phyloP scores from a whole-genome alignment of 2,329 filamentous ascomycete genomes.

The Penicillium oxalicum region DNA sequence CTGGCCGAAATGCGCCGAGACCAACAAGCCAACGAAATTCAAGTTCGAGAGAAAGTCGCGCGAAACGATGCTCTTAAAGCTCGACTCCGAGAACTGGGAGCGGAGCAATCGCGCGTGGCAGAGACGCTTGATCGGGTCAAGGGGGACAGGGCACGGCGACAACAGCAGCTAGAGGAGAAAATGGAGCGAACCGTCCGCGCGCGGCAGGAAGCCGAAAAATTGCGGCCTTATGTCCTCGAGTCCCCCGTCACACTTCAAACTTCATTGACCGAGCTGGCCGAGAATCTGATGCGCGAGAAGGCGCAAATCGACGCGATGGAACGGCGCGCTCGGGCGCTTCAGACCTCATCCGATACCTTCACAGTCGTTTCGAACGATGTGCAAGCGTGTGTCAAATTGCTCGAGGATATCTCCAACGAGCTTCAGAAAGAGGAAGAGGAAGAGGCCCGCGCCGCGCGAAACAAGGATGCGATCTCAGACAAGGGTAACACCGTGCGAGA shows the following conservation, averaged over 20 bases:
- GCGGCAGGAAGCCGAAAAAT: constrained; percentile 78
- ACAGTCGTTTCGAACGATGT: constrained; percentile 78
- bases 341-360: constrained; percentile 89
- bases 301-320: constrained; percentile 82
- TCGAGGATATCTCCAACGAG: constrained; percentile 82
- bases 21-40: constrained; percentile 70
- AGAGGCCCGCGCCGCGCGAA: constrained; percentile 68
- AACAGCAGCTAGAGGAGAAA: constrained; percentile 50
- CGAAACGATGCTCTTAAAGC: constrained; percentile 84
- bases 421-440: constrained; percentile 89
- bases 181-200: constrained; percentile 54
- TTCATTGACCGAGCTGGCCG: constrained; percentile 72
- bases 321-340: constrained; percentile 76
- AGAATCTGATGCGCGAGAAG: constrained; percentile 71
- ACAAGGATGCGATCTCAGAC: constrained; percentile 81
- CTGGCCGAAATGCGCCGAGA: constrained; percentile 76
- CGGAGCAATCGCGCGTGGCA: constrained; percentile 75
- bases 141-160: constrained; percentile 69
- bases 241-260: constrained; percentile 78
- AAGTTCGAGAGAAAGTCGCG: constrained; percentile 76
- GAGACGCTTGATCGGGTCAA: constrained; percentile 78
- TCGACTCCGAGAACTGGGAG: constrained; percentile 69
- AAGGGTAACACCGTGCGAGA: constrained; percentile 84
- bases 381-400: constrained; percentile 76
- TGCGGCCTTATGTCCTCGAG: constrained; percentile 87